Percentiles rank a stretch among this genome's conserved stretches.
These are phyloP conservation scores for Garcileccinum viscosum DNA, from an alignment of 1,284 basidiomycete genomes.

Conservation along the genomic window DNA sequence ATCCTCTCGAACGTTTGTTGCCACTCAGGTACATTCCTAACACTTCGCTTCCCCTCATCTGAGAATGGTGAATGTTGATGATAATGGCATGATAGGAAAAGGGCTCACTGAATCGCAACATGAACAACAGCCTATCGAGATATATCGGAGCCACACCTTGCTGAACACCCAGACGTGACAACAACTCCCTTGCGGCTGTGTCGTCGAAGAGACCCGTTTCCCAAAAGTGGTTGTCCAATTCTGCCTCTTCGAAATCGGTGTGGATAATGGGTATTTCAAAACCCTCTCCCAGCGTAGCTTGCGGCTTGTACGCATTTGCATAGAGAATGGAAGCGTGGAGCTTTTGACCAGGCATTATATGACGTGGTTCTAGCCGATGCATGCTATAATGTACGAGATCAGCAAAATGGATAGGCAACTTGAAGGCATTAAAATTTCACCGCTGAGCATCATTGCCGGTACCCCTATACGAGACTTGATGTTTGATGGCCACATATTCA, in stretches of 20 bases:
- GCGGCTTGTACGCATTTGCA: conserved; percentile 32
- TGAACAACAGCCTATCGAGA: conserved; percentile 38
- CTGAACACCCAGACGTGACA: conserved; percentile 14
- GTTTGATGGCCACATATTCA: conserved; percentile 36
- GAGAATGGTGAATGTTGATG: background rate
- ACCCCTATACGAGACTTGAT: conserved; percentile 28
- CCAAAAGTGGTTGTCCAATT: conserved; percentile 25
- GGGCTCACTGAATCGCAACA: conserved; percentile 33
- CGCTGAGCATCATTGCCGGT: conserved; percentile 17
- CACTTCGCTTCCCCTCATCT: conserved; percentile 33
- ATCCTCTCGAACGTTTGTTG: conserved; percentile 11
- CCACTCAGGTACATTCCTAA: conserved; percentile 22
- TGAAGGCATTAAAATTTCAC: conserved; percentile 10
- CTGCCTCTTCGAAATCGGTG: background rate
- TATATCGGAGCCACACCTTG: conserved; percentile 26
- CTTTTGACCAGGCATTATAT: conserved; percentile 40
- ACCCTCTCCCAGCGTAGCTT: conserved; percentile 33
- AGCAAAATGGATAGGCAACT: background rate
- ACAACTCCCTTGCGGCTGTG: conserved; percentile 22
- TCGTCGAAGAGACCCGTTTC: conserved; percentile 33
- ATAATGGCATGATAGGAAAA: background rate
- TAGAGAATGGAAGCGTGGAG: conserved; percentile 37
- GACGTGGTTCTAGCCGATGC: conserved; percentile 29
- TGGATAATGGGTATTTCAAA: conserved; percentile 31
- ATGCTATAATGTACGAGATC: conserved; percentile 16